Conservation (phyloP, 2,329 filamentous ascomycete genomes). For the Xylariaceae sp. region DNA sequence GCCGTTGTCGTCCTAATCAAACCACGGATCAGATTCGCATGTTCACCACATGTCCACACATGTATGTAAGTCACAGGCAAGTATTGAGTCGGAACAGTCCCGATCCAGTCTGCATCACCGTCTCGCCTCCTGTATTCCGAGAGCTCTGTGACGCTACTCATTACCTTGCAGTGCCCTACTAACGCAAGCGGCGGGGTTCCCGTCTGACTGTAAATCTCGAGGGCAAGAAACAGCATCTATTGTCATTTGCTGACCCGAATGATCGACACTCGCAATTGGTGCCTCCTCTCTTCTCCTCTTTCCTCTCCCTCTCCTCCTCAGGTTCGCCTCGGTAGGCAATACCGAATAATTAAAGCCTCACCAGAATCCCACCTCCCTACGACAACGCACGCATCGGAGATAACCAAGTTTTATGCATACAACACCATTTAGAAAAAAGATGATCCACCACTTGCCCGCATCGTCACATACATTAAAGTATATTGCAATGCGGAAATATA, state of each 20-base stretch:
- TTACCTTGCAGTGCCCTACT: background rate
- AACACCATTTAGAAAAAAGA: background rate
- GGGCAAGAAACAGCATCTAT: constrained; percentile 2
- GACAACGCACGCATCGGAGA: background rate
- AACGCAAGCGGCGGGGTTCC: constrained; percentile 7
- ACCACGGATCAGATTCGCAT: background rate
- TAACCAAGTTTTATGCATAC: background rate
- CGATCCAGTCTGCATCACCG: background rate
- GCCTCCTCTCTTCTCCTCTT: background rate
- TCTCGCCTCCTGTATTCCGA: background rate
- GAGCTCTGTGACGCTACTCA: background rate
- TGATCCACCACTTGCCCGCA: background rate
- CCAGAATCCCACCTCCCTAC: background rate
- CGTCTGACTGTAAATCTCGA: constrained; percentile 14
- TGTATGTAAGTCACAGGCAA: background rate
- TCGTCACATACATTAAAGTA: background rate
- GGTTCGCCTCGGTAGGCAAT: background rate
- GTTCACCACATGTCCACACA: background rate
- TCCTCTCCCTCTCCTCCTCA: background rate
- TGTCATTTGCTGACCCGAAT: constrained; percentile 13
- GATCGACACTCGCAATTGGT: background rate
- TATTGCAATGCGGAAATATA: background rate
- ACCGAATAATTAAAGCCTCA: background rate
- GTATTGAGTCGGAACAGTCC: background rate
- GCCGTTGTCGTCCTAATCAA: background rate